Percentiles rank a stretch among this genome's conserved stretches.
Evolutionary conservation across 2,329 filamentous ascomycete genomes (phyloP).

Genomic region (Lasiodiplodia theobromae): DNA sequence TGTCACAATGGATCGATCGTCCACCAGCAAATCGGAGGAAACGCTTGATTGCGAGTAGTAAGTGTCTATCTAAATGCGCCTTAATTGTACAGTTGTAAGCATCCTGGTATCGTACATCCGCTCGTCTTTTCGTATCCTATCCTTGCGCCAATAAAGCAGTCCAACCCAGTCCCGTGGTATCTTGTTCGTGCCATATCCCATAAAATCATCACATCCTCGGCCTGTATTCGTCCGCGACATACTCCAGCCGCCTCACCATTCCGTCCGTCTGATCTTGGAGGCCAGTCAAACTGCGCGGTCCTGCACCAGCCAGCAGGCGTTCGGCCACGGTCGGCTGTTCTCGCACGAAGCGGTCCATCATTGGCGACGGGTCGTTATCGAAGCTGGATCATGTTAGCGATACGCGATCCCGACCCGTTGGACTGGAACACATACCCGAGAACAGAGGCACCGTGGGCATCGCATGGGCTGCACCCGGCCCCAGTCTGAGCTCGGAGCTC

Average conservation of each 20-base stretch:
- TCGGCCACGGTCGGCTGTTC: not conserved
- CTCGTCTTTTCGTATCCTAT: not conserved
- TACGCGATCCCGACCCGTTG: not conserved
- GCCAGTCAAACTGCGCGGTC: not conserved
- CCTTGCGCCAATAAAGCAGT: not conserved
- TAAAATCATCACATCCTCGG: not conserved
- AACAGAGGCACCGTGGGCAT: not conserved
- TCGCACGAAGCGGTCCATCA: conserved; percentile 10
- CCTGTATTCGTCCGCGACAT: not conserved
- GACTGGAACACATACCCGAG: not conserved
- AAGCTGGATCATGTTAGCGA: not conserved
- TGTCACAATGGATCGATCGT: too few species aligned
- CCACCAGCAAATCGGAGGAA: too few species aligned
- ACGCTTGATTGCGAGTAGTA: not conserved
- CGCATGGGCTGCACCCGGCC: not conserved
- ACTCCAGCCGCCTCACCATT: not conserved
- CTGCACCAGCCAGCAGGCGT: not conserved
- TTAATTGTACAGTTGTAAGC: not conserved
- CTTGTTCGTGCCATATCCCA: not conserved
- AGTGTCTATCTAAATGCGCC: not conserved
- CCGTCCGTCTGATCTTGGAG: not conserved
- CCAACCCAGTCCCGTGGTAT: not conserved
- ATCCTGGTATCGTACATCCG: not conserved
- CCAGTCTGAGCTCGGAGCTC: not conserved
- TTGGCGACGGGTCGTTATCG: not conserved